A percentile compares a stretch with the other conserved stretches of the same genome.
Conservation (phyloP, 345 rosid genomes). For the Linum usitatissimum region DNA sequence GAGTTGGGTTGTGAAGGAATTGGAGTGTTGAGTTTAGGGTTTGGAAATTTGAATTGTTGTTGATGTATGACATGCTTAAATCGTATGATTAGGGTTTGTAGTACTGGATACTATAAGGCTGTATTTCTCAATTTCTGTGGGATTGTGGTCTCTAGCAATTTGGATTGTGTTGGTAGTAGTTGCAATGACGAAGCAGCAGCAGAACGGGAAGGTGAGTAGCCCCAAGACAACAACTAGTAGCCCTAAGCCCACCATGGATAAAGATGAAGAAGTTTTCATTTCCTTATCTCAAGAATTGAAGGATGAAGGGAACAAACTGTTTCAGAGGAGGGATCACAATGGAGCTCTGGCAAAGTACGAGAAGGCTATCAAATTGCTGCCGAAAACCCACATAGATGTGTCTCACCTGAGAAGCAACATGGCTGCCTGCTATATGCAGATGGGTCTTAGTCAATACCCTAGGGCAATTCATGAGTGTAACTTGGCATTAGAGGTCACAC, state of each 20-base stretch:
- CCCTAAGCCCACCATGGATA: conserved; percentile 25
- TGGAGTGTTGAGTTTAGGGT: conserved; percentile 8
- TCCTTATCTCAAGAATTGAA: conserved; percentile 59
- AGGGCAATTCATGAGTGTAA: conserved; percentile 68
- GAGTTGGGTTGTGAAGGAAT: conserved; percentile 14
- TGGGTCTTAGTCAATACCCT: conserved; percentile 60
- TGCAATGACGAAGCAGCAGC: conserved; percentile 38
- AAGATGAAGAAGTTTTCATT: conserved; percentile 42
- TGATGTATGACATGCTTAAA: conserved; percentile 6
- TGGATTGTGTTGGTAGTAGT: conserved; percentile 13
- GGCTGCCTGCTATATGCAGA: conserved; percentile 91
- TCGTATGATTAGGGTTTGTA: conserved; percentile 11
- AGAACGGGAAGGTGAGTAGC: conserved; percentile 25
- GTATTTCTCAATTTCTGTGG: conserved; percentile 8
- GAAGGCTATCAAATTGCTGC: conserved; percentile 75
- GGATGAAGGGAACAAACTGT: conserved; percentile 74
- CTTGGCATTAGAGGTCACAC: conserved; percentile 60
- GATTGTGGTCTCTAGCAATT: conserved; percentile 10
- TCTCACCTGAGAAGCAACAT: conserved; percentile 60
- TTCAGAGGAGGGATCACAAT: conserved; percentile 64
- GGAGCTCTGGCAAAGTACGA: conserved; percentile 68
- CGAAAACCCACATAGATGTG: conserved; percentile 47
- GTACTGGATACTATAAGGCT: conserved; percentile 10
- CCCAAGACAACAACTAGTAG: conserved; percentile 16
- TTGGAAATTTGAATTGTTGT: conserved; percentile 12